A percentile compares a stretch with the other conserved stretches of the same genome.
Evolutionary conservation across 495 filamentous ascomycete species (phyloP).

Genomic region (Aspergillus heteromorphus): DNA sequence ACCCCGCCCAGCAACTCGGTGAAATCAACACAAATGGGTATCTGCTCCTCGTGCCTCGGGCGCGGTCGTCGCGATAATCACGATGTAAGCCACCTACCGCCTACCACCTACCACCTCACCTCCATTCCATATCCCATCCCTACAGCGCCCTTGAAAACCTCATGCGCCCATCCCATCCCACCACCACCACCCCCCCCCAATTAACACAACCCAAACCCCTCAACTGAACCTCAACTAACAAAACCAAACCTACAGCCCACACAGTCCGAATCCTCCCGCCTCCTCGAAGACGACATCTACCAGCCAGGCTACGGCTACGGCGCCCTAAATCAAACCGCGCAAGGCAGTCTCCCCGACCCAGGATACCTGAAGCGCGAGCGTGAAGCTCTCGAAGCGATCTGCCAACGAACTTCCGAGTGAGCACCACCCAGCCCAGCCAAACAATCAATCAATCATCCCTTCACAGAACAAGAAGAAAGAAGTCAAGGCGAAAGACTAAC

Average conservation of each 20-base stretch:
- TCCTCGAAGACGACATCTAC: slow-evolving; percentile 49
- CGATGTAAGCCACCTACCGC: slow-evolving; percentile 36
- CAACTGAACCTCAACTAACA: slow-evolving; percentile 14
- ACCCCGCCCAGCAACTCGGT: slow-evolving; percentile 11
- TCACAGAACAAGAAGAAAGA: no score
- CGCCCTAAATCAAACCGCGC: slow-evolving; percentile 34
- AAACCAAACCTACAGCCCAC: neutral
- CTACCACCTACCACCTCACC: neutral
- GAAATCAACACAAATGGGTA: slow-evolving; percentile 37
- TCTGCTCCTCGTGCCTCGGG: slow-evolving; percentile 49
- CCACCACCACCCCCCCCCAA: slow-evolving; percentile 1
- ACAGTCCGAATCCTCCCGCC: slow-evolving; percentile 46
- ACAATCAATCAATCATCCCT: neutral
- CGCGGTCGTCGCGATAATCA: slow-evolving; percentile 36
- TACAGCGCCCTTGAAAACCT: no score
- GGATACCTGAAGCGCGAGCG: slow-evolving; percentile 46
- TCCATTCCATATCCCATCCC: neutral
- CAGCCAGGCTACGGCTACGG: slow-evolving; percentile 45
- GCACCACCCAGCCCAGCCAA: slow-evolving; percentile 6
- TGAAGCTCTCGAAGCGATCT: slow-evolving; percentile 49
- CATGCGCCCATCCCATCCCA: neutral
- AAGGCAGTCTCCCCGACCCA: slow-evolving; percentile 42
- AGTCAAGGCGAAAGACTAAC: no score
- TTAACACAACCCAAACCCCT: slow-evolving; percentile 13
- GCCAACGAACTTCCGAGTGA: slow-evolving; percentile 50